phyloP scores from a whole-genome alignment of 1,284 basidiomycete genomes.

The Ganoderma leucocontextum region DNA sequence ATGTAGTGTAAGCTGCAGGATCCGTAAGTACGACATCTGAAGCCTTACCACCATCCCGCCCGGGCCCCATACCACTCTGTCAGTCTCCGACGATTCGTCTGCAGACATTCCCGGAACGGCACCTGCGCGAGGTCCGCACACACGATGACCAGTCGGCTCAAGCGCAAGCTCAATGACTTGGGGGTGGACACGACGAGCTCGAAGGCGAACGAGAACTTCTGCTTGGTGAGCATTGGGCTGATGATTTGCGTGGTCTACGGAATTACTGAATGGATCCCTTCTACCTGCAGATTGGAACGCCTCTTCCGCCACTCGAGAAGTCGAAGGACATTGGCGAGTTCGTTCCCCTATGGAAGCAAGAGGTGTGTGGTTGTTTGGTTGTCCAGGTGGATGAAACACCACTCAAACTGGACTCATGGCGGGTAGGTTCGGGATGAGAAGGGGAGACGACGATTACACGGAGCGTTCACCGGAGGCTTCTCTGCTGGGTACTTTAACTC shows the following conservation, averaged over 20 bases:
- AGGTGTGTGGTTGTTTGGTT: constrained; percentile 57
- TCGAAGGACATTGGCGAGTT: constrained; percentile 92
- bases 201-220: constrained; percentile 88
- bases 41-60: not conserved
- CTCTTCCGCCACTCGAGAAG: constrained; percentile 88
- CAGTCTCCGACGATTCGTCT: not conserved
- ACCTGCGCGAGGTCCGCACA: not conserved
- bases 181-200: constrained; percentile 75
- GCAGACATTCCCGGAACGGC: not conserved
- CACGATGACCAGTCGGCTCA: constrained; percentile 64
- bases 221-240: constrained; percentile 62
- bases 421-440: constrained; percentile 90
- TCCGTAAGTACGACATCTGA: no score
- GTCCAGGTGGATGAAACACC: not conserved
- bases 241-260: not conserved
- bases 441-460: constrained; percentile 91
- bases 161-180: constrained; percentile 83
- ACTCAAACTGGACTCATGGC: not conserved
- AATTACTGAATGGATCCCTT: not conserved
- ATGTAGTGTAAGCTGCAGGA: no score
- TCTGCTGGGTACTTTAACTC: constrained; percentile 98
- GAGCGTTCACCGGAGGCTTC: constrained; percentile 98
- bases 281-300: constrained; percentile 82
- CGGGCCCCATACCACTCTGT: not conserved
- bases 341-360: constrained; percentile 97